Evolutionary conservation across 441 rosid genomes (phyloP).

Genomic region (Pelargonium myrrhifolium): DNA sequence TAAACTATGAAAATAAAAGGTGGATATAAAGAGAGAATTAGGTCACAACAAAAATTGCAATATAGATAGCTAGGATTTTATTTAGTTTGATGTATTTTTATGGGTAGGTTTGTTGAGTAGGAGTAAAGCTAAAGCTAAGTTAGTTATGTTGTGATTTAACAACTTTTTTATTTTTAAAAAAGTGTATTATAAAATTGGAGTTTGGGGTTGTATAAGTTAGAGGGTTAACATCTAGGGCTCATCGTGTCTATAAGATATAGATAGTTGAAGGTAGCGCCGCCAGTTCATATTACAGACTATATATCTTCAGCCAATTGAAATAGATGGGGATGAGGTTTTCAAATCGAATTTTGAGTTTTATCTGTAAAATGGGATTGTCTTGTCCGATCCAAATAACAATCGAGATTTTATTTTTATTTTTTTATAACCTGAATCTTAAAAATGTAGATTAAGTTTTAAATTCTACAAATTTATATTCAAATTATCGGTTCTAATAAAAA

Average conservation of each 20-base stretch:
- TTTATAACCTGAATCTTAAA: no score
- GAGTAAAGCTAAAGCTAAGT: constrained; percentile 55
- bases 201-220: constrained; percentile 33
- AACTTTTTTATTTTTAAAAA: not conserved
- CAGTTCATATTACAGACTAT: no score
- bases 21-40: constrained; percentile 1
- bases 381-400: no score
- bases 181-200: constrained; percentile 14
- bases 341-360: no score
- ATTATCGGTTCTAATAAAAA: no score
- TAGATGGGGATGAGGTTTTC: no score
- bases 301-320: no score
- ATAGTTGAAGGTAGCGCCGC: not conserved
- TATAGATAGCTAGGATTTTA: not conserved
- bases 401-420: no score
- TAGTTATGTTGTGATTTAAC: constrained; percentile 7
- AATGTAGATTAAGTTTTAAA: no score
- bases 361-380: no score
- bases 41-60: constrained; percentile 13
- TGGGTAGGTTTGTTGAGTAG: constrained; percentile 44
- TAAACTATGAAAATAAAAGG: not conserved
- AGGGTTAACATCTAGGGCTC: constrained; percentile 36
- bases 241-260: not conserved
- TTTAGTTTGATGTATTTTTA: constrained; percentile 10
- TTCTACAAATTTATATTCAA: no score